Evolutionary conservation across 306 rosid species (phyloP).

Genomic region (Citrullus amarus): DNA sequence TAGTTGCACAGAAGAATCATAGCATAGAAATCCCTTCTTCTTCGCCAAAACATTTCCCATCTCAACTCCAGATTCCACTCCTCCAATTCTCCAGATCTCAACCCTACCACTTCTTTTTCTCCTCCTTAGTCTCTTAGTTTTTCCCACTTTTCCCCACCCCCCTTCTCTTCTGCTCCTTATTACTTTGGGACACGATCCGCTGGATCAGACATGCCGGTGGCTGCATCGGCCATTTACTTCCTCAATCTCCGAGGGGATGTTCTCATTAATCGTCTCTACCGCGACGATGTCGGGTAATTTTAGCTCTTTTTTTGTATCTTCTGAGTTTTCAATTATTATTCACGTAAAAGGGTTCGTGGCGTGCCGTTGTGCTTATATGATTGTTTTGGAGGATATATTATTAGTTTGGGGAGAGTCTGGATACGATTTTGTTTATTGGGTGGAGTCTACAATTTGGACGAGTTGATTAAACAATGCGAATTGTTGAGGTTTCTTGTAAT

Average conservation of each 20-base stretch:
- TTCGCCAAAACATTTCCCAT: neutral
- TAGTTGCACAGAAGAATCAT: neutral
- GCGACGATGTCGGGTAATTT: slow-evolving; percentile 86
- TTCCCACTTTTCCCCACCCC: neutral
- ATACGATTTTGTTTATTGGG: neutral
- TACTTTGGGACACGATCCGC: slow-evolving; percentile 30
- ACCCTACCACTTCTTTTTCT: neutral
- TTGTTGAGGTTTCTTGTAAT: neutral
- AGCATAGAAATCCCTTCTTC: neutral
- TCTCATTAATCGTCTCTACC: slow-evolving; percentile 93
- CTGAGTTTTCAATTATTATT: neutral
- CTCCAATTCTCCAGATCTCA: neutral
- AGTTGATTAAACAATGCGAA: neutral
- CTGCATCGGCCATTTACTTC: slow-evolving; percentile 85
- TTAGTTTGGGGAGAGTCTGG: neutral
- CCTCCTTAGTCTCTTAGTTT: neutral
- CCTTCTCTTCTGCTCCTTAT: neutral
- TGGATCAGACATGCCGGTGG: slow-evolving; percentile 85
- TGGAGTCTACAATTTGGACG: neutral
- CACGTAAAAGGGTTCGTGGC: neutral
- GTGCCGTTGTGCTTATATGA: neutral
- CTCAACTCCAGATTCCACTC: neutral
- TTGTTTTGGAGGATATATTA: neutral
- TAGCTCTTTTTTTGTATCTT: neutral
- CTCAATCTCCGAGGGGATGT: slow-evolving; percentile 92